phyloP scores from a whole-genome alignment of 1,139 yeast genomes.

The Meyerozyma elateridarum region DNA sequence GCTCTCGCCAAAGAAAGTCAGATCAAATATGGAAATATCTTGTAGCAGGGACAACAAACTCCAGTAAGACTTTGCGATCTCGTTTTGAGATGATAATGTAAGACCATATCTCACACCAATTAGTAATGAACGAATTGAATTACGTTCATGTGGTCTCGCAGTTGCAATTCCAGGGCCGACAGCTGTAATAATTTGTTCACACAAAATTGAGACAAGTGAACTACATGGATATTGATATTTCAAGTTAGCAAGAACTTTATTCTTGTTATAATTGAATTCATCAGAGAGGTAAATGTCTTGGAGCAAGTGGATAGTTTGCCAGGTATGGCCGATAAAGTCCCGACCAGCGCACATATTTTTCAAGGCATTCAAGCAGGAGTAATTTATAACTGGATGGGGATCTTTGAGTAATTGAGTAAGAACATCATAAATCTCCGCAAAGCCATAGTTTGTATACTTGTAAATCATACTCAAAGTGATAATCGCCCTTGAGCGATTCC shows the following conservation, averaged over 20 bases:
- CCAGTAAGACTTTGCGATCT: slow-evolving; percentile 23
- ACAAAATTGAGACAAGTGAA: slow-evolving; percentile 20
- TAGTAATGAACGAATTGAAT: slow-evolving; percentile 26
- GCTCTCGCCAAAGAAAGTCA: slow-evolving; percentile 29
- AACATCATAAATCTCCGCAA: slow-evolving; percentile 48
- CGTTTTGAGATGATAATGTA: slow-evolving; percentile 28
- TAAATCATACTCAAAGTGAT: slow-evolving; percentile 59
- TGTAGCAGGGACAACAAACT: slow-evolving; percentile 30
- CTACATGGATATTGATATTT: slow-evolving; percentile 25
- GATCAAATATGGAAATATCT: slow-evolving; percentile 40
- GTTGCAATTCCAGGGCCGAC: slow-evolving; percentile 38
- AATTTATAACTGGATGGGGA: slow-evolving; percentile 81
- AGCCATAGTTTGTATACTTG: slow-evolving; percentile 31
- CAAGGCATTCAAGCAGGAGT: slow-evolving; percentile 63
- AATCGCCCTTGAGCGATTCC: slow-evolving; percentile 60
- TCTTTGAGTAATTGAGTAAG: slow-evolving; percentile 61
- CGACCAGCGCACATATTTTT: slow-evolving; percentile 40
- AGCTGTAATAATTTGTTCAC: slow-evolving; percentile 30
- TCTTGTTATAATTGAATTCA: slow-evolving; percentile 37
- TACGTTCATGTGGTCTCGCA: slow-evolving; percentile 17
- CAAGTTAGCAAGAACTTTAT: slow-evolving; percentile 25
- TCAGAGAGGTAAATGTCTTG: slow-evolving; percentile 43
- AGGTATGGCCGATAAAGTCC: slow-evolving; percentile 17
- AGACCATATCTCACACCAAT: slow-evolving; percentile 29
- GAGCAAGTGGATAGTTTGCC: slow-evolving; percentile 42